phyloP scores from a whole-genome alignment of 768 basidiomycete genomes.

The Leccinellum luteum region DNA sequence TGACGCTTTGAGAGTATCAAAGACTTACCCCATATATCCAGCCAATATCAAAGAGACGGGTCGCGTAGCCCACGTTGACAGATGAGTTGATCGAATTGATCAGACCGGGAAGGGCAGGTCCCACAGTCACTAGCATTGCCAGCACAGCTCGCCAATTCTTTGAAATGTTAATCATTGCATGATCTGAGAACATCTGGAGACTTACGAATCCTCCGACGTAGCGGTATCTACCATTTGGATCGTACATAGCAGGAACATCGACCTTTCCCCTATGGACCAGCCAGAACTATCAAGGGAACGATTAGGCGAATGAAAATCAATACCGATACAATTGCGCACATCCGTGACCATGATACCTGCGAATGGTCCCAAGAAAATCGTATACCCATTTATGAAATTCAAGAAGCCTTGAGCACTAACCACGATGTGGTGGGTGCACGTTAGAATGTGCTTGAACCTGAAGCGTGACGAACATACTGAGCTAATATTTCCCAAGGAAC shows the following conservation, averaged over 20 bases:
- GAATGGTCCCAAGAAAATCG: constrained; percentile 84
- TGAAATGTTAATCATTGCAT: neutral
- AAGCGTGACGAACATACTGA: constrained; percentile 22
- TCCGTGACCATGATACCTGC: constrained; percentile 69
- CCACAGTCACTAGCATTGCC: constrained; percentile 66
- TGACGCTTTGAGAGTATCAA: neutral
- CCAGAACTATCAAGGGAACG: constrained; percentile 56
- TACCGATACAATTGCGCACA: constrained; percentile 34
- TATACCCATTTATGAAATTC: constrained; percentile 80
- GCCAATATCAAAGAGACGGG: constrained; percentile 63
- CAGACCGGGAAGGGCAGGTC: constrained; percentile 75
- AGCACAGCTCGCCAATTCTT: constrained; percentile 83
- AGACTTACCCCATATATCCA: constrained; percentile 72
- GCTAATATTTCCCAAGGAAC: constrained; percentile 83
- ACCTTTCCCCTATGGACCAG: constrained; percentile 67
- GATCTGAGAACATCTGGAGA: constrained; percentile 9
- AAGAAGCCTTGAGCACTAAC: constrained; percentile 63
- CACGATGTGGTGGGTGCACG: too few relatives aligned
- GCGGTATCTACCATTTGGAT: constrained; percentile 73
- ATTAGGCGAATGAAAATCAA: neutral
- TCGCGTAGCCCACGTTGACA: constrained; percentile 58
- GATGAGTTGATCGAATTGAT: constrained; percentile 67
- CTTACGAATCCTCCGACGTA: constrained; percentile 73
- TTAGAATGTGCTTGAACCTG: neutral
- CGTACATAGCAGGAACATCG: constrained; percentile 83